Evolutionary conservation across 345 rosid species (phyloP).

Genomic region (Psidium friedrichsthalianum): DNA sequence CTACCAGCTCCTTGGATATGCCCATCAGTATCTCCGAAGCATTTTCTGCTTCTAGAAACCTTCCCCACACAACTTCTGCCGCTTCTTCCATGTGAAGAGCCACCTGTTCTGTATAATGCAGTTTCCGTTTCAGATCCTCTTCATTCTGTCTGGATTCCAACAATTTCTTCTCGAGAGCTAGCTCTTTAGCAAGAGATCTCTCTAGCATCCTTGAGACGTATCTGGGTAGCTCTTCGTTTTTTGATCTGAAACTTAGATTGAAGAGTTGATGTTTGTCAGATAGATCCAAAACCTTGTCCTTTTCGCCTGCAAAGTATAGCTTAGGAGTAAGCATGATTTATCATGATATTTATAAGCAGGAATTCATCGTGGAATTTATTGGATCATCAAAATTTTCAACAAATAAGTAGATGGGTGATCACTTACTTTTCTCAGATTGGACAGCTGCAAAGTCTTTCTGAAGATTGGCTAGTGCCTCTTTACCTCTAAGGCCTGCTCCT

Average conservation of each 20-base stretch:
- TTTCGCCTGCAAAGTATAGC: slow-evolving; percentile 36
- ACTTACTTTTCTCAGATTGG: slow-evolving; percentile 52
- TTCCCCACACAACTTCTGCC: slow-evolving; percentile 84
- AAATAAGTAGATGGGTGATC: background rate
- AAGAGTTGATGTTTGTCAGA: slow-evolving; percentile 24
- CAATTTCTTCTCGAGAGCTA: slow-evolving; percentile 65
- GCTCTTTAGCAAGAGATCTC: slow-evolving; percentile 69
- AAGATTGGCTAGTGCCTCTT: slow-evolving; percentile 60
- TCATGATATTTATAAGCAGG: background rate
- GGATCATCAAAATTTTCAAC: background rate
- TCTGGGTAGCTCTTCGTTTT: slow-evolving; percentile 40
- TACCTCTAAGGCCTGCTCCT: slow-evolving; percentile 47
- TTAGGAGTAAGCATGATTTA: background rate
- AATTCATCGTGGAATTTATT: background rate
- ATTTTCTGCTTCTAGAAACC: slow-evolving; percentile 92
- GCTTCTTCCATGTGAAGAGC: slow-evolving; percentile 93
- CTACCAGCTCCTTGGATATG: slow-evolving; percentile 66
- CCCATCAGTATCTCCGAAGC: slow-evolving; percentile 77
- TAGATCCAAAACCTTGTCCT: slow-evolving; percentile 20
- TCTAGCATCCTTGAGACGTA: slow-evolving; percentile 60
- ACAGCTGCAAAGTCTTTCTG: slow-evolving; percentile 40
- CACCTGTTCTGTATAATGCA: slow-evolving; percentile 68
- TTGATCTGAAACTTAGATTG: slow-evolving; percentile 21
- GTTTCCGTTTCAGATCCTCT: slow-evolving; percentile 70
- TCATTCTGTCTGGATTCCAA: slow-evolving; percentile 47